These are phyloP conservation scores for Rhizoctonia solani DNA, from an alignment of 1,284 basidiomycete species.

Conservation along the genomic window DNA sequence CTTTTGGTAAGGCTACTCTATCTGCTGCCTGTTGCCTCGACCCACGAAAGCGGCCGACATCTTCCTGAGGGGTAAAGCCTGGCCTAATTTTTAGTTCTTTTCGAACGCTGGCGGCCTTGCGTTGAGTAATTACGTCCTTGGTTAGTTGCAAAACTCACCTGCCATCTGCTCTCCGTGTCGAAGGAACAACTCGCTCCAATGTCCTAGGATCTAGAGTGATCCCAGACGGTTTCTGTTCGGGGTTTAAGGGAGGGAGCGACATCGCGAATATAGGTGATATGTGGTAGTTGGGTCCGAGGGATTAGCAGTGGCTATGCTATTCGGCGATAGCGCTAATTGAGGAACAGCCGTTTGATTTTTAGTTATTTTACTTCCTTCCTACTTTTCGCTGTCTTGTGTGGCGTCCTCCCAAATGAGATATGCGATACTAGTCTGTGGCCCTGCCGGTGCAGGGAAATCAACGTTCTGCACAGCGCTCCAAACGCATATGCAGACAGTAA, in stretches of 20 bases:
- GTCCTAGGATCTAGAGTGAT: slow-evolving; percentile 83
- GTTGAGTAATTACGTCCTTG: not conserved
- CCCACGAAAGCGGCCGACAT: slow-evolving; percentile 82
- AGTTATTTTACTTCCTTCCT: not conserved
- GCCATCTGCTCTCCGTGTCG: slow-evolving; percentile 82
- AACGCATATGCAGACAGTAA: slow-evolving; percentile 85
- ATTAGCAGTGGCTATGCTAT: not conserved
- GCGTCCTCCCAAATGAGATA: slow-evolving; percentile 68
- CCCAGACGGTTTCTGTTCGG: slow-evolving; percentile 71
- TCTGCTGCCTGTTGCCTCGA: slow-evolving; percentile 75
- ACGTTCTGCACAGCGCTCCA: slow-evolving; percentile 91
- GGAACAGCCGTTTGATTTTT: not conserved
- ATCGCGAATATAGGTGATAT: slow-evolving; percentile 48
- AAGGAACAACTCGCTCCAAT: slow-evolving; percentile 85
- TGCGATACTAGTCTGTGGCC: slow-evolving; percentile 76
- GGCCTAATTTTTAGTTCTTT: slow-evolving; percentile 91
- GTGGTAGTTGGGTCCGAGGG: slow-evolving; percentile 20
- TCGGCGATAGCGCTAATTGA: not conserved
- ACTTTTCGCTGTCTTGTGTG: not conserved
- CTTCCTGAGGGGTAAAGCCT: slow-evolving; percentile 94
- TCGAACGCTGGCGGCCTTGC: slow-evolving; percentile 62
- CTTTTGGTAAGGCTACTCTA: slow-evolving; percentile 63
- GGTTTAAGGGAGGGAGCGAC: slow-evolving; percentile 76
- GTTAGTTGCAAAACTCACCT: slow-evolving; percentile 61
- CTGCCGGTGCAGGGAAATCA: slow-evolving; percentile 97